Conservation (phyloP, 2,329 filamentous ascomycete species). For the Diplodia mutila region DNA sequence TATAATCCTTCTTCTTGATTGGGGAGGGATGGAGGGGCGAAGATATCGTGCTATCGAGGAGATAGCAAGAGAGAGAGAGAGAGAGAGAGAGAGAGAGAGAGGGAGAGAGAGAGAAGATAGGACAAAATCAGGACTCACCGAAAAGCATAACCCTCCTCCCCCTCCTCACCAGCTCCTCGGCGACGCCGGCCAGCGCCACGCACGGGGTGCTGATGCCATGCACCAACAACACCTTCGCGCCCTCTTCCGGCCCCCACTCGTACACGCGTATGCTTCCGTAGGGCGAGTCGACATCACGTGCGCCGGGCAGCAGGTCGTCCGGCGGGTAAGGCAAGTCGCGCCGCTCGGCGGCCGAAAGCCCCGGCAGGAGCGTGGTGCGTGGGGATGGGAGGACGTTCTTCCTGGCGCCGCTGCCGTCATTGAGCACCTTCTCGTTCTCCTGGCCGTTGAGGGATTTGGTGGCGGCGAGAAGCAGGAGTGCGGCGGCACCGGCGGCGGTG, state of each 20-base stretch:
- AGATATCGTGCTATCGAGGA: no score
- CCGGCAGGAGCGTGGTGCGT: slow-evolving; percentile 33
- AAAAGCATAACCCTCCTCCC: slow-evolving; percentile 82
- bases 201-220: slow-evolving; percentile 84
- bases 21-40: no score
- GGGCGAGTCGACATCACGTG: slow-evolving; percentile 67
- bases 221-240: slow-evolving; percentile 72
- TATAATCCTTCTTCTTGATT: no score
- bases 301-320: slow-evolving; percentile 68
- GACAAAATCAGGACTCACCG: slow-evolving; percentile 48
- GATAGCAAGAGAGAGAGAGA: background rate
- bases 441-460: slow-evolving; percentile 28
- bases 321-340: slow-evolving; percentile 63
- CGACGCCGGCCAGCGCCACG: slow-evolving; percentile 68
- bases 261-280: slow-evolving; percentile 75
- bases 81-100: background rate
- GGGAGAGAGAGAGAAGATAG: background rate
- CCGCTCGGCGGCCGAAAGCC: slow-evolving; percentile 34
- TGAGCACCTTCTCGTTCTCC: slow-evolving; percentile 8
- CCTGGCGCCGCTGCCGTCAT: slow-evolving; percentile 29
- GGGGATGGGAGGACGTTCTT: slow-evolving; percentile 33
- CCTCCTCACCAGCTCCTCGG: slow-evolving; percentile 64
- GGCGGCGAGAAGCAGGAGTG: slow-evolving; percentile 23
- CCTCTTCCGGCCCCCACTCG: slow-evolving; percentile 76
- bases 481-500: background rate